These are phyloP conservation scores for Somion occarium DNA, from an alignment of 1,284 basidiomycete genomes.

Conservation along the genomic window DNA sequence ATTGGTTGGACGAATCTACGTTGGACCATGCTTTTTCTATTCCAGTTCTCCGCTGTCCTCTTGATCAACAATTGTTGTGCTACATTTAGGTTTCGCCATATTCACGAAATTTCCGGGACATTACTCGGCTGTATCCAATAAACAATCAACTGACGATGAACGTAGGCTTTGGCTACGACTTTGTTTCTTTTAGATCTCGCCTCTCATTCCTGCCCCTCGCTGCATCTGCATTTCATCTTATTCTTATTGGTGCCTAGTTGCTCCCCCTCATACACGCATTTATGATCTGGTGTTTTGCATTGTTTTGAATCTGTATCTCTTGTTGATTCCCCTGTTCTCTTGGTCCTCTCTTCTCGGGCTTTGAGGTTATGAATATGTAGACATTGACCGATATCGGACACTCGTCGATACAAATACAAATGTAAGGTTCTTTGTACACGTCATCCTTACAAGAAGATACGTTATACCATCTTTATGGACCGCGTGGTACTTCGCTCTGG, in stretches of 20 bases:
- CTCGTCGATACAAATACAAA: too few species aligned
- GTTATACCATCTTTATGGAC: too few species aligned
- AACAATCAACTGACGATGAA: neutral
- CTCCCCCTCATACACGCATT: constrained; percentile 6
- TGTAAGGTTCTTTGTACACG: too few species aligned
- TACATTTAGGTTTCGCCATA: too few species aligned
- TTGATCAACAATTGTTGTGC: constrained; percentile 1
- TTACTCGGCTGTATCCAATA: neutral
- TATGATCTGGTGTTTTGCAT: neutral
- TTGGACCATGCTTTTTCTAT: neutral
- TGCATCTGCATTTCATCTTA: neutral
- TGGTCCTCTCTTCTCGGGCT: too few species aligned
- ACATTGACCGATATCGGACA: too few species aligned
- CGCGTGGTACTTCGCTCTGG: too few species aligned
- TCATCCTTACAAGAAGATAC: too few species aligned
- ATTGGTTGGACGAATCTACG: neutral
- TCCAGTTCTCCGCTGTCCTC: neutral
- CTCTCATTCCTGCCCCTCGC: neutral
- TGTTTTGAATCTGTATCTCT: neutral
- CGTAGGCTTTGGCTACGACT: too few species aligned
- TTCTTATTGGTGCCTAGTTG: constrained; percentile 1
- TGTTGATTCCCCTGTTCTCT: neutral
- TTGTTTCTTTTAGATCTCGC: neutral
- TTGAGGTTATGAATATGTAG: too few species aligned
- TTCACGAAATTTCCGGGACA: neutral